Conservation (phyloP, 2,329 filamentous ascomycete genomes). For the Chrysoporthe deuterocubensis region DNA sequence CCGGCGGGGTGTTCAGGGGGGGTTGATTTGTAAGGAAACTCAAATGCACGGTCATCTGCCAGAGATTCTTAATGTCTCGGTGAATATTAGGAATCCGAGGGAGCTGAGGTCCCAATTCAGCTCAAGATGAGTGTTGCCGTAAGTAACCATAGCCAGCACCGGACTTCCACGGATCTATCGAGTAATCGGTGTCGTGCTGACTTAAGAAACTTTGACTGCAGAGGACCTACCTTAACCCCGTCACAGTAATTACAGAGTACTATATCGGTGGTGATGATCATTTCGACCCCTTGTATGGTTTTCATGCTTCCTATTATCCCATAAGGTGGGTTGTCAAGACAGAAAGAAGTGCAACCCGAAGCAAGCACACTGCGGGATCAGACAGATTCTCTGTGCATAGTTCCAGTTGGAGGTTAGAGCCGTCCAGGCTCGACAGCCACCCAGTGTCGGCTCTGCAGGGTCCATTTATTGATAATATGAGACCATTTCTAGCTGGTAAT, state of each 20-base stretch:
- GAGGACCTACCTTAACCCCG: neutral
- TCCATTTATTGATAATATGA: too few relatives aligned
- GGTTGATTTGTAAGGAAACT: neutral
- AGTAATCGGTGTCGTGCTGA: neutral
- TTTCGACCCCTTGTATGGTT: too few relatives aligned
- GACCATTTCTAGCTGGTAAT: too few relatives aligned
- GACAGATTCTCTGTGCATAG: too few relatives aligned
- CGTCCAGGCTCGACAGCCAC: too few relatives aligned
- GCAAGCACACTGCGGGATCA: too few relatives aligned
- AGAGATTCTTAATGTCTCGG: neutral
- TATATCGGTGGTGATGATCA: neutral
- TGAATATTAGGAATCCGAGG: neutral
- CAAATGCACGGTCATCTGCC: neutral
- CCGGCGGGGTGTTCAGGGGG: neutral
- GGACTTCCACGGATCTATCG: neutral
- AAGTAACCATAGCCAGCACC: too few relatives aligned
- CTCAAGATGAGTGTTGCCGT: too few relatives aligned
- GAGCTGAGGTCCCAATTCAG: neutral
- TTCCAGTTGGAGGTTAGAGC: too few relatives aligned
- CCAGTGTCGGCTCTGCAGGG: too few relatives aligned
- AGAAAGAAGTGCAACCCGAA: too few relatives aligned
- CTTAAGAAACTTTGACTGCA: neutral
- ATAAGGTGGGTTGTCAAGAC: neutral
- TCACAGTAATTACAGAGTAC: neutral
- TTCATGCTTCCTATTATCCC: too few relatives aligned